A percentile compares a stretch with the other conserved stretches of the same genome.
Conservation (phyloP, 1,284 basidiomycete species). For the Bondarzewia mesenterica region DNA sequence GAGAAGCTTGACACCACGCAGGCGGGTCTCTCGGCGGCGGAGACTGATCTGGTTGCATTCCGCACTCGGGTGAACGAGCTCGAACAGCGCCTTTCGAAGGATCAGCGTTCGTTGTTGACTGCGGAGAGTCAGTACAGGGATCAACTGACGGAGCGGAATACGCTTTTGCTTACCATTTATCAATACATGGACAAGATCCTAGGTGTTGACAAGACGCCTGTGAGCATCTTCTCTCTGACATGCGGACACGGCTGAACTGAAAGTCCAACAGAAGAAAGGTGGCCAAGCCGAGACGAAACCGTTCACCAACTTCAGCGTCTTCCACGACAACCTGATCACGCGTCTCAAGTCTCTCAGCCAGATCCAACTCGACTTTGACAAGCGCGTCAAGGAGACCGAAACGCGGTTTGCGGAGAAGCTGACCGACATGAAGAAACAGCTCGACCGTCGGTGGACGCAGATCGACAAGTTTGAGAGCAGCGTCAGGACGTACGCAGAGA, state of each 20-base stretch:
- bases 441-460: conserved; percentile 86
- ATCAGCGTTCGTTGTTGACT: conserved; percentile 65
- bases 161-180: conserved; percentile 85
- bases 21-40: conserved; percentile 51
- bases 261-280: conserved; percentile 49
- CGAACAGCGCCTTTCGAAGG: conserved; percentile 78
- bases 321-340: conserved; percentile 91
- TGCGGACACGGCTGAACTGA: no score
- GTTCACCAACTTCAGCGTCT: conserved; percentile 88
- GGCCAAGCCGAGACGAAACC: conserved; percentile 78
- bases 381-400: conserved; percentile 78
- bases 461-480: conserved; percentile 90
- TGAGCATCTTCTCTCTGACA: conserved; percentile 30
- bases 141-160: conserved; percentile 89
- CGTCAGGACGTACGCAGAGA: conserved; percentile 78
- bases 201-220: conserved; percentile 78
- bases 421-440: conserved; percentile 76
- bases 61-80: conserved; percentile 64
- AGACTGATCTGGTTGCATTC: conserved; percentile 52
- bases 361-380: conserved; percentile 83
- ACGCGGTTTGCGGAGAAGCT: conserved; percentile 63
- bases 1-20: conserved; percentile 80
- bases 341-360: conserved; percentile 79
- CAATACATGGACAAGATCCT: conserved; percentile 94
- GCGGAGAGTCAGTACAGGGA: conserved; percentile 81